Percentiles rank a stretch among this genome's conserved stretches.
These are phyloP conservation scores for Fraxinus anomala DNA, from an alignment of 257 asterid genomes.

Conservation along the genomic window DNA sequence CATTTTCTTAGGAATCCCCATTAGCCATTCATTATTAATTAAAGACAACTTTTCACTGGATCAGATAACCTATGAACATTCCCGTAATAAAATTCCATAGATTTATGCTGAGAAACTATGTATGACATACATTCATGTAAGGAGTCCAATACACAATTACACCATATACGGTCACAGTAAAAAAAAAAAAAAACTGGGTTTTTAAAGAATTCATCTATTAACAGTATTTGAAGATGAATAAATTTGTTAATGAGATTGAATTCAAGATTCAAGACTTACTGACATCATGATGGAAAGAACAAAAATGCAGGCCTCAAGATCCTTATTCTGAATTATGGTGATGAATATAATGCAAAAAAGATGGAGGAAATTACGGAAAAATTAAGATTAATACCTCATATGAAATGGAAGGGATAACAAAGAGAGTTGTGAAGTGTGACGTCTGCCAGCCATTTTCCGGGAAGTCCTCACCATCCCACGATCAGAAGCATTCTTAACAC, in stretches of 20 bases:
- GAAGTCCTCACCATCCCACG: neutral
- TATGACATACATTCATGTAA: neutral
- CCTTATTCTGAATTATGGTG: too few species aligned
- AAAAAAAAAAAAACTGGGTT: neutral
- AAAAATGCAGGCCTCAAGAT: neutral
- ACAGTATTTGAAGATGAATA: neutral
- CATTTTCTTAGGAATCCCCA: neutral
- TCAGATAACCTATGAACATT: neutral
- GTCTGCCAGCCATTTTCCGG: constrained; percentile 1
- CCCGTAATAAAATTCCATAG: neutral
- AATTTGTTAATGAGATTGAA: neutral
- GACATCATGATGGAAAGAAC: neutral
- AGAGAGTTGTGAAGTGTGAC: neutral
- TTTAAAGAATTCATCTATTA: neutral
- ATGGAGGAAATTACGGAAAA: neutral
- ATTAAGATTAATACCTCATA: neutral
- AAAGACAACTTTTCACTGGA: neutral
- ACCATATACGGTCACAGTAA: neutral
- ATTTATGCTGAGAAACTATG: neutral
- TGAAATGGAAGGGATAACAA: neutral
- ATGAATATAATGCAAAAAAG: neutral
- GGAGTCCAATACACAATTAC: neutral
- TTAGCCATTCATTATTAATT: neutral
- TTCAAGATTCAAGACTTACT: constrained; percentile 5
- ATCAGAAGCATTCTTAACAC: neutral